Base-by-base conservation (phyloP, 1,284 basidiomycete genomes). In the Athelia sp. region DNA sequence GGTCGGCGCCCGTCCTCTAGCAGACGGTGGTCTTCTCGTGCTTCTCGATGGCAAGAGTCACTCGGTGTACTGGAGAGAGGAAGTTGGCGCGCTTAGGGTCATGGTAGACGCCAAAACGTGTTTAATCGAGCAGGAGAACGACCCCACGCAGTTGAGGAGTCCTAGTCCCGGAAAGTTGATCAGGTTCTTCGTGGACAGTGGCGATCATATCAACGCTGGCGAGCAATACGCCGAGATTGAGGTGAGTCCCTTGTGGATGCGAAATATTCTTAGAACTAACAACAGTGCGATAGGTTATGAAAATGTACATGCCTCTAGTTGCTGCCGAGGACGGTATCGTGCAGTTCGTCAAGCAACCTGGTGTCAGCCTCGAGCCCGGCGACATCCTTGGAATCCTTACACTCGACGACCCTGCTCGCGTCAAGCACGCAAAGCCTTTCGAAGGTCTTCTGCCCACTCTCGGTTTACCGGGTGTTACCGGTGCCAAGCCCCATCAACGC, bases 161-260 rank as follows among this genome's bases (percentile, higher is more conserved):
- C 97, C 97, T 11, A 93, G 89, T 70, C 97, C 97, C 21, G 97
- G 97, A 46, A 99, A 99, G 74, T 82, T 99, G 45, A 84, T 99
- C 51, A 82, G 95, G 47, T 96, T 90, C 76, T 82, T 99, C 55
- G 87, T 99, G 55, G 96, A 99, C 62, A 96, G 91, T 52, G 97
- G 97, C 18, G 96, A 98, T 56, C 97, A 99, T 67, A 81, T 99
- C 70, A 89, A 90, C 54, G 91, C 94, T 54, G 96, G 97, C 29
- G 93, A 98, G 58, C 85, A 93, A 51, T 99, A 98, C 66, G 97
- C 97, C 49, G 97, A 99, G 68, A 98, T 99, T 50, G 97, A 99
- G 81, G 88, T 89, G 57, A 49, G 74, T 58, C 36, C 46, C 26
- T 43, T 29, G 44, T 9, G 24, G 44, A 36, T 44, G 23, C 26